Evolutionary conservation across 176 grass and related monocot species (phyloP), one percentile per base, ranked within the genome.

Genomic region (Hordeum vulgare): DNA sequence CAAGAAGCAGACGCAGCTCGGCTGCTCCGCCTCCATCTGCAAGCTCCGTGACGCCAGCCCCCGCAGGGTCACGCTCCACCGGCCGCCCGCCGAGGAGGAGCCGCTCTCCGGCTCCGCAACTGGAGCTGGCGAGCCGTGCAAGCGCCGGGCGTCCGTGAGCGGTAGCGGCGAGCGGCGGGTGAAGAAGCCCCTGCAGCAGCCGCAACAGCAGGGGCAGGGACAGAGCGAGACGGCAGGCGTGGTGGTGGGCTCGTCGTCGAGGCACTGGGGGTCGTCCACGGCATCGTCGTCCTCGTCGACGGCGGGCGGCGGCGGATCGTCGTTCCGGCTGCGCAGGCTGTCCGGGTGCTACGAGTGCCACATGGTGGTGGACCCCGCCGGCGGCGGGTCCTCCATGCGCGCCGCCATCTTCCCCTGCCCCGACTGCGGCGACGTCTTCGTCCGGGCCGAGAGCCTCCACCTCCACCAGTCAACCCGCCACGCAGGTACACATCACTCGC

Each of bases 331-430:
- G 56, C 61, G 88, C 39, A 6, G 92, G 86, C 88, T 98, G 53
- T 95, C 95, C 9, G 93, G 91, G 44, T 98, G 96, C 86, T 95
- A 98, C 78, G 96, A 98, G 89, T 98, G 96, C 80, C 96, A 98
- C 80, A 90, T 84, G 77, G 93, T 91, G 60, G 92, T 95, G 31
- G 93, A 98, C 58, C 86, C 96, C 24, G 80, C 91, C 39, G 85
- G 82, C 29, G 91, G 94, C 31, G 35, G 33, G 71, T n/a, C 79
- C 23, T 87, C 89, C 45, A 81, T 89, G 89, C 79, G 87, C 8
- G 76, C 89, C 17, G 71, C 88, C 63, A 83, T 95, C 85, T 93
- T 58, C 67, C 44, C 96, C 76, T 98, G 96, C 76, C 86, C 87
- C 28, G 89, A 98, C 77, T 98, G 96, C 82, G 96, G 89, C 49